phyloP scores from a whole-genome alignment of 2,329 filamentous ascomycete species.

The Alternaria incomplexa region DNA sequence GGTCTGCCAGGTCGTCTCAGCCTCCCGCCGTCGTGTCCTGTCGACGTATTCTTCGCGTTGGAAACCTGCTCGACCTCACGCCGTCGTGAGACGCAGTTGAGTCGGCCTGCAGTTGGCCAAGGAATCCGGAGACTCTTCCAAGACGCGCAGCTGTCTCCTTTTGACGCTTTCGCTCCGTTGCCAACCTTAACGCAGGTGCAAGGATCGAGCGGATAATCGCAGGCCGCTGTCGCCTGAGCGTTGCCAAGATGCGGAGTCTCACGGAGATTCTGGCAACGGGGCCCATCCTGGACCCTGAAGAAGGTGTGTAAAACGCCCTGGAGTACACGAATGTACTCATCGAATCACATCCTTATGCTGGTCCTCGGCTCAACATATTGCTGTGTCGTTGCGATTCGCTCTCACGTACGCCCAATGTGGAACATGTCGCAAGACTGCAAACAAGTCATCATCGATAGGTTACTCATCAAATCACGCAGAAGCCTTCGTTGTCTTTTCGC shows the following conservation, averaged over 20 bases:
- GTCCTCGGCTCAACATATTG: slow-evolving; percentile 26
- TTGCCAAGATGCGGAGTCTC: slow-evolving; percentile 25
- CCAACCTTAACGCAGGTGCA: slow-evolving; percentile 6
- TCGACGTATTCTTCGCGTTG: background rate
- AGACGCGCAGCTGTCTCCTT: slow-evolving; percentile 2
- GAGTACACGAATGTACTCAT: background rate
- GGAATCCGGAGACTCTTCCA: slow-evolving; percentile 9
- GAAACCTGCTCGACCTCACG: background rate
- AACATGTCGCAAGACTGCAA: background rate
- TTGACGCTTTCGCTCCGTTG: background rate
- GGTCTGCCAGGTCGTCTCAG: background rate
- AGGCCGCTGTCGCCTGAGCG: slow-evolving; percentile 7
- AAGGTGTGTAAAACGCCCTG: slow-evolving; percentile 55
- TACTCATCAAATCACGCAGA: slow-evolving; percentile 61
- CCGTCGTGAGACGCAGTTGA: background rate
- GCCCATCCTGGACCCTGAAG: slow-evolving; percentile 63
- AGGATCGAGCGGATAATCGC: slow-evolving; percentile 3
- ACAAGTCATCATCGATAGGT: background rate
- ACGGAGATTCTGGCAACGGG: slow-evolving; percentile 49
- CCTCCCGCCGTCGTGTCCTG: background rate
- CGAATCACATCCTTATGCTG: slow-evolving; percentile 17
- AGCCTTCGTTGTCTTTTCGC: slow-evolving; percentile 85
- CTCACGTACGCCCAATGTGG: background rate
- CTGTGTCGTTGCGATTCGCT: slow-evolving; percentile 26
- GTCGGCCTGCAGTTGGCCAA: slow-evolving; percentile 2